These are phyloP conservation scores for Gossypium davidsonii DNA, from an alignment of 441 rosid species.

Conservation along the genomic window DNA sequence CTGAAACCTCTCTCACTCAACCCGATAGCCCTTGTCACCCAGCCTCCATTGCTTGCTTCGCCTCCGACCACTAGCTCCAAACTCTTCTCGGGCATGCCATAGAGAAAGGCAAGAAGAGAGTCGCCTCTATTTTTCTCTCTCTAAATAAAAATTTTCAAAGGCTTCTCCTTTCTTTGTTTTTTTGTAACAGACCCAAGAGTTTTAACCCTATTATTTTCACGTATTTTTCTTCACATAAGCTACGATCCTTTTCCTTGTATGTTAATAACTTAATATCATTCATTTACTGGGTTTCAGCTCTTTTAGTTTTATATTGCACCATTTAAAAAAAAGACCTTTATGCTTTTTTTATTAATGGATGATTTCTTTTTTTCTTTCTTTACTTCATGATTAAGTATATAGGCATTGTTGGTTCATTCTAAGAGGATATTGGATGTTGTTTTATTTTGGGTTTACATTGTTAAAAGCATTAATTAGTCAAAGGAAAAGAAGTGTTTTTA, in stretches of 20 bases:
- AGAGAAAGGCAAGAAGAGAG: conserved; percentile 12
- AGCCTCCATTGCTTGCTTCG: too few species aligned
- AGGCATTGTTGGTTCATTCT: conserved; percentile 12
- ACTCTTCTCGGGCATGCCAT: background rate
- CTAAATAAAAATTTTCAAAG: background rate
- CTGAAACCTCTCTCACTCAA: too few species aligned
- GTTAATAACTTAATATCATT: background rate
- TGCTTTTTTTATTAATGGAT: conserved; percentile 2
- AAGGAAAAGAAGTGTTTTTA: background rate
- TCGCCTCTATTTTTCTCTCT: conserved; percentile 15
- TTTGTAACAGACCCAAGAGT: background rate
- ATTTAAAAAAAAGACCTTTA: background rate
- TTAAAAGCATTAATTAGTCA: background rate
- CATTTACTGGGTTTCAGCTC: conserved; percentile 14
- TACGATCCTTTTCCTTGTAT: background rate
- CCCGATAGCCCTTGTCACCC: too few species aligned
- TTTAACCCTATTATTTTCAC: conserved; percentile 12
- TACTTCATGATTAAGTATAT: conserved; percentile 4
- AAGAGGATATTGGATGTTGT: background rate
- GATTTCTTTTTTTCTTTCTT: background rate
- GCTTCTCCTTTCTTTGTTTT: background rate
- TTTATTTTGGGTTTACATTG: conserved; percentile 3
- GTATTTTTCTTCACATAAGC: conserved; percentile 16
- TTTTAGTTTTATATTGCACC: conserved; percentile 3
- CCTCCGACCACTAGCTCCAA: too few species aligned